Percentiles rank a stretch among this genome's conserved stretches.
Conservation (phyloP, 371 early-diverging fungal genomes). For the Chytridium lagenaria region DNA sequence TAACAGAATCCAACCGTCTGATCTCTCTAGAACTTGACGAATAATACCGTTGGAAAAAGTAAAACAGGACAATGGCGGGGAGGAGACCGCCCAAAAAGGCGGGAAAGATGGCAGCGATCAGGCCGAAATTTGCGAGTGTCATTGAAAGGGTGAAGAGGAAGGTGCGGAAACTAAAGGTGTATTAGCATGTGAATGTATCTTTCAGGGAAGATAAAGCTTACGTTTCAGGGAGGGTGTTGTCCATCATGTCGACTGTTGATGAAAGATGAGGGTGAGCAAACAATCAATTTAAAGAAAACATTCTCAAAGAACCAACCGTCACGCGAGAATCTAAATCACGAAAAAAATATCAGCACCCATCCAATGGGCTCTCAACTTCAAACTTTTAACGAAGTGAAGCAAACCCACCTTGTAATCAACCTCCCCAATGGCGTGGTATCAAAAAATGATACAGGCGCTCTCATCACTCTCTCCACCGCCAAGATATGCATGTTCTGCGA, state of each 20-base stretch:
- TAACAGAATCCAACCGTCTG: conserved; percentile 16
- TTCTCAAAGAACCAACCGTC: neutral
- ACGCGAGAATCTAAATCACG: neutral
- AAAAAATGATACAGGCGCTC: conserved; percentile 74
- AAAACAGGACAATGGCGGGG: conserved; percentile 14
- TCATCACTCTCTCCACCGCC: conserved; percentile 56
- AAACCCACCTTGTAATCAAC: conserved; percentile 48
- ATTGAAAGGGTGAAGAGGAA: conserved; percentile 18
- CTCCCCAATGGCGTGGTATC: conserved; percentile 87
- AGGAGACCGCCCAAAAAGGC: conserved; percentile 18
- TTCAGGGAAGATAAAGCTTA: conserved; percentile 8
- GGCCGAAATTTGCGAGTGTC: conserved; percentile 17
- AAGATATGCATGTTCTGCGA: conserved; percentile 53
- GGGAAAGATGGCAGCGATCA: conserved; percentile 4
- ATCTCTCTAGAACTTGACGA: conserved; percentile 8
- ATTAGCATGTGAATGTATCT: neutral
- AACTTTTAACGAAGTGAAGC: neutral
- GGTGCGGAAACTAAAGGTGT: conserved; percentile 14
- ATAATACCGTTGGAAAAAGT: conserved; percentile 13
- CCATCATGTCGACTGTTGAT: conserved; percentile 16
- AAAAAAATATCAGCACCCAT: neutral
- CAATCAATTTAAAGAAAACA: conserved; percentile 58
- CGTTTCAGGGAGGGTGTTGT: conserved; percentile 23
- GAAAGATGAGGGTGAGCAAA: conserved; percentile 12
- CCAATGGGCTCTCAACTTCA: neutral